A percentile compares a stretch with the other conserved stretches of the same genome.
These are phyloP conservation scores for Leishmania martiniquensis DNA, from an alignment of 208 protist genomes.

Conservation along the genomic window DNA sequence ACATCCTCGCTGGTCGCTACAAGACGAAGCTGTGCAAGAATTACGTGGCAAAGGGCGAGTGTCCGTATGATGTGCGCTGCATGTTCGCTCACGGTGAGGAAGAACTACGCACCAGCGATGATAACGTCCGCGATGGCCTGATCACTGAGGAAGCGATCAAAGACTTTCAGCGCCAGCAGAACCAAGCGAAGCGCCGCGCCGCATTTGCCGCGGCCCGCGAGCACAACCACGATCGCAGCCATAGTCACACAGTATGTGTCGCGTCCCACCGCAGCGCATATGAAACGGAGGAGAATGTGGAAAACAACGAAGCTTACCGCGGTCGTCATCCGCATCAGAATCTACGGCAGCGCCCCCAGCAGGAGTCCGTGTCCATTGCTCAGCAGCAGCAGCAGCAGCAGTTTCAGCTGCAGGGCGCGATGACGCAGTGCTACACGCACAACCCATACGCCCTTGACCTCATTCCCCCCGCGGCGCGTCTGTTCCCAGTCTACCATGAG, in stretches of 20 bases:
- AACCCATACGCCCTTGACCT: slow-evolving; percentile 57
- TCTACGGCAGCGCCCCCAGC: not conserved
- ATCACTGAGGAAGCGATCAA: slow-evolving; percentile 69
- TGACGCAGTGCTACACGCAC: slow-evolving; percentile 30
- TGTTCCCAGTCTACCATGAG: slow-evolving; percentile 32
- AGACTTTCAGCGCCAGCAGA: slow-evolving; percentile 44
- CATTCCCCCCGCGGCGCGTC: slow-evolving; percentile 30
- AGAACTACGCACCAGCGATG: slow-evolving; percentile 65
- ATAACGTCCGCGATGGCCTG: slow-evolving; percentile 75
- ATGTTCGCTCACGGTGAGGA: slow-evolving; percentile 81
- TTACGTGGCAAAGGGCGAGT: slow-evolving; percentile 49
- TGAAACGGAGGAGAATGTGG: slow-evolving; percentile 7
- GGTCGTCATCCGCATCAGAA: slow-evolving; percentile 5
- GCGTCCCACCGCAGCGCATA: slow-evolving; percentile 7
- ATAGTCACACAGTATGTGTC: not conserved
- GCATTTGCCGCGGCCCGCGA: slow-evolving; percentile 9
- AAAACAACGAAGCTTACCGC: not conserved
- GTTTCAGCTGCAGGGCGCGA: not conserved
- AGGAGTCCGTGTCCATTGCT: not conserved
- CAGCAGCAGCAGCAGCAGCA: slow-evolving; percentile 2
- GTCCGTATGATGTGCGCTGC: slow-evolving; percentile 72
- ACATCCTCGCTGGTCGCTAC: slow-evolving; percentile 34
- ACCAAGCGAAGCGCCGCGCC: slow-evolving; percentile 24
- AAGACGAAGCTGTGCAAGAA: slow-evolving; percentile 84
- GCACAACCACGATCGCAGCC: not conserved